Conservation (phyloP, 345 rosid genomes). For the Euphorbia lathyris region DNA sequence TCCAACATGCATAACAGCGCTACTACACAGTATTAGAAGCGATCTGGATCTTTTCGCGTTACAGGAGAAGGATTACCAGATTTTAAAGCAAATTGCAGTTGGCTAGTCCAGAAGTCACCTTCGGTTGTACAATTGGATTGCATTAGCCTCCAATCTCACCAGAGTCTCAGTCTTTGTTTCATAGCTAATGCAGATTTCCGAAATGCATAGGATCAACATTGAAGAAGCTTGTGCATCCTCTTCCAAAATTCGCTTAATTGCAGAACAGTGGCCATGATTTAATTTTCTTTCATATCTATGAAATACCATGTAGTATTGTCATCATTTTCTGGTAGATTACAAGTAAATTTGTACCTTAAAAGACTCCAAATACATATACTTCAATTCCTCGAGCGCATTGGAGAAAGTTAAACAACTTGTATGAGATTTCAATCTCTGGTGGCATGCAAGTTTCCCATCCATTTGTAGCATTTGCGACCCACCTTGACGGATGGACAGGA, state of each 20-base stretch:
- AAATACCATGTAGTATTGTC: conserved; percentile 19
- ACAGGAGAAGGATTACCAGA: too few relatives aligned
- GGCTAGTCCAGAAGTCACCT: too few relatives aligned
- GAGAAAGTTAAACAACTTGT: conserved; percentile 63
- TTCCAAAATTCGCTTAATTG: conserved; percentile 80
- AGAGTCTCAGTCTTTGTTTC: conserved; percentile 31
- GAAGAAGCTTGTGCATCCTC: conserved; percentile 76
- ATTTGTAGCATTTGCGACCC: conserved; percentile 83
- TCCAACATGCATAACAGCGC: too few relatives aligned
- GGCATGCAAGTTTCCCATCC: conserved; percentile 93
- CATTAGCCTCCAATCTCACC: too few relatives aligned
- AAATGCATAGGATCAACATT: conserved; percentile 73
- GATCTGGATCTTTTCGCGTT: too few relatives aligned
- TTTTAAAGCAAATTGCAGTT: too few relatives aligned
- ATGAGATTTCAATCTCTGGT: conserved; percentile 56
- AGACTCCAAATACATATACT: conserved; percentile 60
- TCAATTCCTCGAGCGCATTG: conserved; percentile 89
- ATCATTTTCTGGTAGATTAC: conserved; percentile 16
- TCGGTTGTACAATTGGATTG: too few relatives aligned
- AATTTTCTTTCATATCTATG: conserved; percentile 88
- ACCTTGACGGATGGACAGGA: conserved; percentile 42
- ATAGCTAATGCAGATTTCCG: conserved; percentile 42
- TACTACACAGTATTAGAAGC: too few relatives aligned
- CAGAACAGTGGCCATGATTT: conserved; percentile 85
- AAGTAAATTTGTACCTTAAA: conserved; percentile 14